Evolutionary conservation across 2,329 filamentous ascomycete genomes (phyloP).

Genomic region (Phialemoniopsis sp.): DNA sequence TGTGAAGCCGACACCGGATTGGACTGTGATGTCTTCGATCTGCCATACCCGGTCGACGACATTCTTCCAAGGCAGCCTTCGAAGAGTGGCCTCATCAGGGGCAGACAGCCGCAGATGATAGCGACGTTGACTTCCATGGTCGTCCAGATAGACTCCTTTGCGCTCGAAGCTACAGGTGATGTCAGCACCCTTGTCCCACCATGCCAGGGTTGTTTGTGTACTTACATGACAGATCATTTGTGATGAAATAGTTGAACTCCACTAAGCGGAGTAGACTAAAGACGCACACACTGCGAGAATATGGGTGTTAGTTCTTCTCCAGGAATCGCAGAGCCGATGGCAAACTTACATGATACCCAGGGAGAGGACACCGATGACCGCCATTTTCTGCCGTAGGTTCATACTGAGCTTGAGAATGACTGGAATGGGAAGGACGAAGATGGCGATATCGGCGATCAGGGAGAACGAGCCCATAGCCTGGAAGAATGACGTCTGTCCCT

Average conservation of each 20-base stretch:
- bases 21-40: too few relatives aligned
- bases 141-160: not conserved
- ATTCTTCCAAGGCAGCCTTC: too few relatives aligned
- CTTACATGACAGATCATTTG: too few relatives aligned
- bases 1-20: too few relatives aligned
- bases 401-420: not conserved
- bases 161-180: not conserved
- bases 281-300: not conserved
- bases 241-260: not conserved
- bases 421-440: not conserved
- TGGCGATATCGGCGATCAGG: not conserved
- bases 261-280: not conserved
- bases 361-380: too few relatives aligned
- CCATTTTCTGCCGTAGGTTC: not conserved
- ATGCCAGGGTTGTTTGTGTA: too few relatives aligned
- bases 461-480: not conserved
- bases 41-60: too few relatives aligned
- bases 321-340: too few relatives aligned
- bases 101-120: not conserved
- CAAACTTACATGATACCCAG: too few relatives aligned
- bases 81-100: not conserved
- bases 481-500: not conserved
- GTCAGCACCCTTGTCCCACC: too few relatives aligned
- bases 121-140: not conserved
- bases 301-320: not conserved